Evolutionary conservation across 495 filamentous ascomycete genomes (phyloP), one percentile per base, ranked within the genome.

Genomic region (Cryomyces minteri): DNA sequence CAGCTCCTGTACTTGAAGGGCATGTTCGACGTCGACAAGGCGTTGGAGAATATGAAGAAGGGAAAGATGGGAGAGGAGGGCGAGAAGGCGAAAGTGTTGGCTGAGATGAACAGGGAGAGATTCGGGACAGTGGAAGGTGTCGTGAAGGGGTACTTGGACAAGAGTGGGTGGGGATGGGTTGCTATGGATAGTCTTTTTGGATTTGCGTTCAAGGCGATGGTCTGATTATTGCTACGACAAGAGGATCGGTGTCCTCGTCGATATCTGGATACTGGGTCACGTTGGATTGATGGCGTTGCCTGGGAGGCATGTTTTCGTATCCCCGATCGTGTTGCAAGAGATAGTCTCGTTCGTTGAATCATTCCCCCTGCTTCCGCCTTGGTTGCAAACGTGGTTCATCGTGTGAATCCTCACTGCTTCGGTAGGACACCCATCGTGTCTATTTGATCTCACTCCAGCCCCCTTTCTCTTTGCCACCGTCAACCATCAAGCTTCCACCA

Each of bases 131-230:
- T 87, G 40, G 78, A 72, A 63, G 72, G 69, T 1, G 77, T 83
- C n/a, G 86, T 92, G 8, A 84, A 85, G 48, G 77, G 62, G 57
- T 92, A 95, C 65, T 61, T 98, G 61, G 84, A 84, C 58, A 90
- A 86, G 69, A 94, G 86, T 68, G 90, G 92, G 32, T 69, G 87
- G 58, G 82, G 82, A 63, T 96, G 86, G 86, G 90, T 98, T 45
- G 83, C 83, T 47, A 98, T 96, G 90, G 86, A 88, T 62, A 76
- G 67, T 57, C 65, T 98, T 48, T 98, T 96, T 70, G 70, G 65
- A 43, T 83, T 80, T 65, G 77, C 76, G 59, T 25, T 25, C 2
- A 25, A 25, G 18, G 18, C 18, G 18, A 25, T 25, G 18, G 18
- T 25, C 18, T 25, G 18, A 25, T 25, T 25, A 2, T 25, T 25